Base-by-base conservation (phyloP, 305 asterid species). In the Fraxinus latifolia region DNA sequence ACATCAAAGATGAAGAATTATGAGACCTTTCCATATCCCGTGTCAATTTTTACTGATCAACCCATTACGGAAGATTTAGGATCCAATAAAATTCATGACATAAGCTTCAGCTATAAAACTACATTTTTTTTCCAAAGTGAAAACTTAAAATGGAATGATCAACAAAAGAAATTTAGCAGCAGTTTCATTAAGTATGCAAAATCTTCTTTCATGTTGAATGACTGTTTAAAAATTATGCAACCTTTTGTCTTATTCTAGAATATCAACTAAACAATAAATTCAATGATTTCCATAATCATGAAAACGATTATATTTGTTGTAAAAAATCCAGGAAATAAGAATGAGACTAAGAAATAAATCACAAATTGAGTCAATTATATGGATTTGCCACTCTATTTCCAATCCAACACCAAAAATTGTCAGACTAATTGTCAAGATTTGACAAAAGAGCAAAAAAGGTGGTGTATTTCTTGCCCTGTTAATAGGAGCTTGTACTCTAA, bases 401-500 rank as follows among this genome's bases (percentile, higher is more conserved):
- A 47, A 77, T 50, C 25, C 80, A 77, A 50, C 25, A 44, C 39
- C 80, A 27, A 25, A 29, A 50, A 50, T 77, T 77, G 27, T 39
- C 9, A 29, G 29, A 79, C 72, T 31, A 37, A 14, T 77, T 47
- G 37, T 31, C 70, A 42, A 77, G n/a, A 39, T 53, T 44, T 34
- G n/a, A 53, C 73, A 58, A 77, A 77, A 7, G 74, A 32, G 68
- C 25, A 5, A n/a, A 36, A 31, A 12, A 12, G 25, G 7, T 7
- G 27, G n/a, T 27, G 58, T 34, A 25, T 76, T n/a, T 62, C 78
- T 77, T 31, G n/a, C 39, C 14, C 73, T 39, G 31, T 55, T 55
- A 31, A 77, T 74, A 77, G 73, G 31, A 62, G 44, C 53, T 67
- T 78, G 70, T 78, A 33, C 21, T n/a, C 75, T 76, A 15, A 32